phyloP scores from a whole-genome alignment of 2,329 filamentous ascomycete species.

The Sporothrix variecibatus region DNA sequence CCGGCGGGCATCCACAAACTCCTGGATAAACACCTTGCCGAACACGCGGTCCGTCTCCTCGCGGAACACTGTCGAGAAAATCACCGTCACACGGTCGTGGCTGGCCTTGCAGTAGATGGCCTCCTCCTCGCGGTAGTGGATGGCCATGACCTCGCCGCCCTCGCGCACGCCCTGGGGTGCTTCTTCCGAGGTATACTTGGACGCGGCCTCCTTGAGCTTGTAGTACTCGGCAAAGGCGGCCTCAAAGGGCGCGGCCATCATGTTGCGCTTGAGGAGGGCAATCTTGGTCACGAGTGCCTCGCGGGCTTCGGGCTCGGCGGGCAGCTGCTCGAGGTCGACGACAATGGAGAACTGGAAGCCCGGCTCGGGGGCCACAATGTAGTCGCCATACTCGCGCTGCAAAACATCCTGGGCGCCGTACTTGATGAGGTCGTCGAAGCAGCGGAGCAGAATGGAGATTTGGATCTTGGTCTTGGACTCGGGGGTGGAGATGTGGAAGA shows the following conservation, averaged over 20 bases:
- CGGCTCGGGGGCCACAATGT: slow-evolving; percentile 81
- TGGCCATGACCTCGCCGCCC: slow-evolving; percentile 89
- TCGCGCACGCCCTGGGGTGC: slow-evolving; percentile 88
- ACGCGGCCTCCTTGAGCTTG: slow-evolving; percentile 80
- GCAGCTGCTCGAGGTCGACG: slow-evolving; percentile 85
- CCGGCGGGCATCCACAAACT: slow-evolving; percentile 94
- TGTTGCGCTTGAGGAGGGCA: slow-evolving; percentile 92
- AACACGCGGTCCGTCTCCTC: slow-evolving; percentile 98
- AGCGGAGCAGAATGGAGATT: slow-evolving; percentile 92
- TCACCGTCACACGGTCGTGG: slow-evolving; percentile 94
- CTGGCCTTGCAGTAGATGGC: slow-evolving; percentile 98
- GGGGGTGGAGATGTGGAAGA: slow-evolving; percentile 96
- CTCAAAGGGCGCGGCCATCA: slow-evolving; percentile 98
- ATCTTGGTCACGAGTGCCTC: slow-evolving; percentile 86
- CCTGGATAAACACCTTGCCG: slow-evolving; percentile 96
- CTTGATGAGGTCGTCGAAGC: slow-evolving; percentile 85
- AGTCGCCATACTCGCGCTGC: slow-evolving; percentile 89
- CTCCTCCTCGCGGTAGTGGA: slow-evolving; percentile 98
- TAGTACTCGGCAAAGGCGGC: slow-evolving; percentile 94
- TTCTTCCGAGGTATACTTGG: slow-evolving; percentile 89
- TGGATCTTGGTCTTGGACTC: slow-evolving; percentile 92
- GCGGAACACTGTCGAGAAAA: slow-evolving; percentile 96
- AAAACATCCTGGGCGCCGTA: slow-evolving; percentile 93
- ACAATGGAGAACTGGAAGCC: slow-evolving; percentile 96
- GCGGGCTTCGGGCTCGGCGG: slow-evolving; percentile 74